Base-by-base conservation (phyloP, 2,329 filamentous ascomycete genomes). In the Claviceps sp. region DNA sequence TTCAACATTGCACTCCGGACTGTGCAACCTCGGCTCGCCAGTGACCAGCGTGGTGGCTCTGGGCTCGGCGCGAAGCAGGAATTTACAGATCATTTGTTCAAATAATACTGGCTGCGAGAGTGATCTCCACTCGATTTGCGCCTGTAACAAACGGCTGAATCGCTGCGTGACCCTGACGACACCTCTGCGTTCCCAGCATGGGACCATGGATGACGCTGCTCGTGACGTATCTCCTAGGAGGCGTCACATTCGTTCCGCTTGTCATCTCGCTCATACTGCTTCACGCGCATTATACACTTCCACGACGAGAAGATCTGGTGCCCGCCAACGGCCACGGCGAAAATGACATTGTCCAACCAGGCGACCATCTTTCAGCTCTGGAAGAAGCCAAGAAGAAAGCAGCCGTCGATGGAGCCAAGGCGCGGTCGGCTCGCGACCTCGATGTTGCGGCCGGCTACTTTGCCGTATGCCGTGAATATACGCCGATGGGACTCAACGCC, bases 361-460 rank as follows among this genome's bases (percentile, higher is more conserved):
- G 74, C 56, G 85, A 89, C 63, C 83, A 89, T 61, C 73, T 78
- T 54, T 72, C 73, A 54, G 76, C 74, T 48, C 74, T 91, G 57
- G 81, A 82, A 58, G 76, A 76, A 11, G 78, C 74, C 38, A 79
- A 45, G 49, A 54, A 79, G 55, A 77, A 77, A 59, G 73, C 76
- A 57, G 70, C 69, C 47, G 67, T 78, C 57, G 79, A 84, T 43
- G 79, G 84, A 54, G 74, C 76, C 59, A 82, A 79, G 62, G 67
- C 77, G 37, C 70, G 72, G 45, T 58, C 67, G 38, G 68, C 75
- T 20, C 76, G 82, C 57, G 84, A 88, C 54, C 75, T 81, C 37
- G 88, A 94, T 63, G 86, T 89, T 42, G 87, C 88, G 2, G 86
- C 89, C 8, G 90, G 89, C 18, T 96, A 94, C 70, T 96, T 96